Evolutionary conservation across 2,329 filamentous ascomycete species (phyloP), one percentile per base, ranked within the genome.

Genomic region (Colletotrichum neosansevieriae): DNA sequence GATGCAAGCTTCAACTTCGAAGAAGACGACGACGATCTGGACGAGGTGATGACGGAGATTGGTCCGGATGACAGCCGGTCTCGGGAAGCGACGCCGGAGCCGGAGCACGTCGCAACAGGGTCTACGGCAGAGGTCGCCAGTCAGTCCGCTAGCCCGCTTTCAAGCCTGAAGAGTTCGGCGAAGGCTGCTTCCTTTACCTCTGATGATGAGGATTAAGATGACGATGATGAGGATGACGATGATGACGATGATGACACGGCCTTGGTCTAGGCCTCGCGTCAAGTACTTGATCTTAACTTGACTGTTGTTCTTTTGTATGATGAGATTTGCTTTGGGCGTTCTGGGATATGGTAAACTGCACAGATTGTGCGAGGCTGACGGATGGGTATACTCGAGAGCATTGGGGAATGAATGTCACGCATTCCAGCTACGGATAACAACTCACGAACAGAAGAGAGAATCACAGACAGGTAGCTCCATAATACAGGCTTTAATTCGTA

Each of bases 201-300:
- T 34, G 21, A 64, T 10, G 40, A 58, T 19, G 61, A 68, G 5
- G 60, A n/a, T n/a, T n/a, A n/a, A n/a, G n/a, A 63, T 12, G 69
- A 72, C 45, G 71, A 67, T 32, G 69, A 70, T 34, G 73, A 74
- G n/a, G 21, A 64, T 10, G 40, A 58, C 17, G 61, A 68, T 4
- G 60, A 63, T 12, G 69, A 72, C 45, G 71, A 67, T 32, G 69
- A 70, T 34, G 73, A 74, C 19, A 4, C 61, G 24, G 49, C 69
- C 13, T 60, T 70, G 19, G 19, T 69, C n/a, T 70, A 59, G 17
- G 29, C 15, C 12, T 2, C 9, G n/a, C 9, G 50, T 42, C 24
- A n/a, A 24, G 9, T 19, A 29, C 4, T n/a, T 21, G 32, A 24
- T 15, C 21, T 36, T 12, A 9, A 47, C 7, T 15, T 40, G n/a